Base-by-base conservation (phyloP, 169 alveolate species). In the Plasmodium berghei region DNA sequence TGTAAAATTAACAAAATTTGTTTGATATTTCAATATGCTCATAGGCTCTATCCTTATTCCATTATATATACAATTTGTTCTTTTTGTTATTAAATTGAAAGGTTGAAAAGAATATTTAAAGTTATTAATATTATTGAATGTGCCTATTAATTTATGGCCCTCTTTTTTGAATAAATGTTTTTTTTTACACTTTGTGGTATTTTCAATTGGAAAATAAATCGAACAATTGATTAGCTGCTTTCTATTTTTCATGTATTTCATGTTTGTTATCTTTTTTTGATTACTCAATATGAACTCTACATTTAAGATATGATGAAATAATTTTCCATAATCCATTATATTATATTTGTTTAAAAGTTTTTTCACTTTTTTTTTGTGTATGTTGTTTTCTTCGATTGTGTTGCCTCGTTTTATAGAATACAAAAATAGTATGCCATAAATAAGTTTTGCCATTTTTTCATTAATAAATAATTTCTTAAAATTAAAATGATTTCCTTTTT, bases 271-370 rank as follows among this genome's bases (percentile, higher is more conserved):
- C 5, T 45, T 45, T 56, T 64, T 26, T 56, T 18, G 26, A 49
- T 6, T 16, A 22, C 49, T n/a, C 24, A 77, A 63, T n/a, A 1
- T 49, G 75, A 28, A 20, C 55, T 56, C 73, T 54, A 56, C 55
- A 64, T 46, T 20, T 52, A 77, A 46, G 52, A 77, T 64, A 9
- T 48, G 22, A 16, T 18, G 48, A 52, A 77, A 77, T 9, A 77
- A 45, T 62, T 40, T 34, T 12, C n/a, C 12, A 77, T 77, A 77
- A 34, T 64, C 52, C 3, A 77, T 24, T 10, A 74, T 42, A 22
- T 40, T 74, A 5, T 28, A 61, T 54, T 61, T 24, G 10, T 48
- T 34, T 20, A 9, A 0, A 16, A 10, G 4, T 42, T 12, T 28
- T 28, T 64, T n/a, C 26, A 22, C 26, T 14, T 8, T 40, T 66